These are phyloP conservation scores for Lavandula angustifolia DNA, from an alignment of 257 asterid species.

Conservation along the genomic window DNA sequence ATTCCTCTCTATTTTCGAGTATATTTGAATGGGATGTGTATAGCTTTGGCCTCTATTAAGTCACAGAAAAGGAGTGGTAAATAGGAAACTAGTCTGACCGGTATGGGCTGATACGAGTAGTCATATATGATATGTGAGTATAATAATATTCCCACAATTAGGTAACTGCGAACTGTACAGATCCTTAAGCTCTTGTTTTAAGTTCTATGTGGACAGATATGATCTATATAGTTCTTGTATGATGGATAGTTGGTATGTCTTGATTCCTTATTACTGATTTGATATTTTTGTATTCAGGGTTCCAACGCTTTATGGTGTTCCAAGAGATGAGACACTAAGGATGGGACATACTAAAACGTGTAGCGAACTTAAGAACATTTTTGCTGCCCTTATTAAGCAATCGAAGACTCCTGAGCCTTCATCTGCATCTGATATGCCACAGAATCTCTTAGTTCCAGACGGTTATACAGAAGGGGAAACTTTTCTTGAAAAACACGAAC, in stretches of 20 bases:
- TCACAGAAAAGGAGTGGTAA: too few species aligned
- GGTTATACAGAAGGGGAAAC: constrained; percentile 41
- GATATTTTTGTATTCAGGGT: constrained; percentile 42
- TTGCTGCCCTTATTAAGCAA: constrained; percentile 86
- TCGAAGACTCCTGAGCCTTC: constrained; percentile 67
- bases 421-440: constrained; percentile 43
- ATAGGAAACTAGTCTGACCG: too few species aligned
- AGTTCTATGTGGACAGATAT: neutral
- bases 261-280: constrained; percentile 14
- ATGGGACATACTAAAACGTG: constrained; percentile 87
- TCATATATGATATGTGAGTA: too few species aligned
- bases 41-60: too few species aligned
- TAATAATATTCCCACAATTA: too few species aligned
- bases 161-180: too few species aligned
- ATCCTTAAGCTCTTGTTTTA: neutral
- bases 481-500: constrained; percentile 38
- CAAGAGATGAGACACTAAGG: constrained; percentile 89
- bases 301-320: constrained; percentile 87
- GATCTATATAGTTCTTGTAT: neutral
- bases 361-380: constrained; percentile 76
- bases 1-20: neutral
- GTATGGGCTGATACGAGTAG: too few species aligned
- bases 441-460: constrained; percentile 43
- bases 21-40: too few species aligned
- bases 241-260: constrained; percentile 2